These are phyloP conservation scores for Zygosaccharomyces kombuchaensis DNA, from an alignment of 805 yeast species.

Conservation along the genomic window DNA sequence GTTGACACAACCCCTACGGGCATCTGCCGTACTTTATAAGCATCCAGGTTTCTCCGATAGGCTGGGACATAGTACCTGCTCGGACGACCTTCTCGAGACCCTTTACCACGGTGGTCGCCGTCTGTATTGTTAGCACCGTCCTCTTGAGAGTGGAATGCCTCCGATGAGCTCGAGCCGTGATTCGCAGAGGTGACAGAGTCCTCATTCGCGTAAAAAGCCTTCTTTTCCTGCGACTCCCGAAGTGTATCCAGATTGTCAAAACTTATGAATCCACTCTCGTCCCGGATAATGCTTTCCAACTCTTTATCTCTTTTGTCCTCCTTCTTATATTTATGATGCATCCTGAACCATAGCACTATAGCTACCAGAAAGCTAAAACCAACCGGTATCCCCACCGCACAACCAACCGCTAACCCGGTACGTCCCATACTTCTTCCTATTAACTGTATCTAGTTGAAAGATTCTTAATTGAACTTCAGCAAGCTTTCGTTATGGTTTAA, in stretches of 20 bases:
- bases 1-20: slow-evolving; percentile 20
- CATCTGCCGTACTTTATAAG: slow-evolving; percentile 23
- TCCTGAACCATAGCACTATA: slow-evolving; percentile 37
- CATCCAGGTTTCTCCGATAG: slow-evolving; percentile 35
- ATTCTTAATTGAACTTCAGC: background rate
- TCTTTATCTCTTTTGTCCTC: slow-evolving; percentile 39
- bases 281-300: slow-evolving; percentile 28
- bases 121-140: background rate
- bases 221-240: slow-evolving; percentile 11
- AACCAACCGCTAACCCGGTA: slow-evolving; percentile 43
- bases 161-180: slow-evolving; percentile 4
- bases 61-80: slow-evolving; percentile 36
- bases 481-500: background rate
- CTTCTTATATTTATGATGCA: slow-evolving; percentile 36
- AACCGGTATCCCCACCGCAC: slow-evolving; percentile 52
- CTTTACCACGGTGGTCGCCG: slow-evolving; percentile 3
- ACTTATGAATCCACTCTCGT: slow-evolving; percentile 36
- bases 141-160: slow-evolving; percentile 2
- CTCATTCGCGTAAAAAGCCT: slow-evolving; percentile 5
- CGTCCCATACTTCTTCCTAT: slow-evolving; percentile 7
- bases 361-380: slow-evolving; percentile 38
- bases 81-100: slow-evolving; percentile 6
- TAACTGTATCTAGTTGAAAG: background rate
- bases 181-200: slow-evolving; percentile 9
- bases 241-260: slow-evolving; percentile 31